These are phyloP conservation scores for Simplicillium aogashimaense DNA, from an alignment of 2,329 filamentous ascomycete species.

Conservation along the genomic window DNA sequence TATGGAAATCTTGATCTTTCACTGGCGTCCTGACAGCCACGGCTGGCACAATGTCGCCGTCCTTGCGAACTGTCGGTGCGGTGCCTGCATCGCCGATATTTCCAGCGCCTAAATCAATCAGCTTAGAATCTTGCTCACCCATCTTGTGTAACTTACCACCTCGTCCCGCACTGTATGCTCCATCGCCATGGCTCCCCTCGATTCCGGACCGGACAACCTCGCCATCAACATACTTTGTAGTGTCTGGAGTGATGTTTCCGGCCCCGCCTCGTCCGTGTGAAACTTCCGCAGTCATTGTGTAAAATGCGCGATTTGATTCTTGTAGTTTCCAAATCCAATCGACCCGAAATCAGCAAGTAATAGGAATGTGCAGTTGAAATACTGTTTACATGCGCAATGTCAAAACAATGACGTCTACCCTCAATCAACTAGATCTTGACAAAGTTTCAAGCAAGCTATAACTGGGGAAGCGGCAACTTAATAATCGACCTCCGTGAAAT, in stretches of 20 bases:
- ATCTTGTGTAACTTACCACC: slow-evolving; percentile 34
- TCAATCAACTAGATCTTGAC: too few relatives aligned
- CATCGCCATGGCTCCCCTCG: slow-evolving; percentile 46
- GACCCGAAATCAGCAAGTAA: too few relatives aligned
- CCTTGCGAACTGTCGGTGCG: slow-evolving; percentile 28
- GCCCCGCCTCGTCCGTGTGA: slow-evolving; percentile 53
- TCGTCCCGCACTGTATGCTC: slow-evolving; percentile 48
- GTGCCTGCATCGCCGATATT: slow-evolving; percentile 45
- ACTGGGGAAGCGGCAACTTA: too few relatives aligned
- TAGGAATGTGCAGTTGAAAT: too few relatives aligned
- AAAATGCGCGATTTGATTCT: background rate
- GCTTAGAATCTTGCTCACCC: background rate
- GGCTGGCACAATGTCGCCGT: slow-evolving; percentile 43
- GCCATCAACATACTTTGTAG: slow-evolving; percentile 51
- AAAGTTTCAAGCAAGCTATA: too few relatives aligned
- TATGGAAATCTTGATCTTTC: slow-evolving; percentile 42
- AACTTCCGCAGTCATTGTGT: slow-evolving; percentile 32
- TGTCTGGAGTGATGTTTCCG: slow-evolving; percentile 50
- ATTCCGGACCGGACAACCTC: slow-evolving; percentile 47
- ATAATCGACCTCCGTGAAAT: too few relatives aligned
- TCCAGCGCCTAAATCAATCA: slow-evolving; percentile 34
- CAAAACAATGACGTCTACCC: too few relatives aligned
- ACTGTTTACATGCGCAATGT: too few relatives aligned
- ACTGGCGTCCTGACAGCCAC: slow-evolving; percentile 37
- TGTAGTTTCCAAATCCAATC: background rate